Percentiles rank a stretch among this genome's conserved stretches.
Evolutionary conservation across 805 yeast genomes (phyloP).

Genomic region (Komagataella pseudopastoris): DNA sequence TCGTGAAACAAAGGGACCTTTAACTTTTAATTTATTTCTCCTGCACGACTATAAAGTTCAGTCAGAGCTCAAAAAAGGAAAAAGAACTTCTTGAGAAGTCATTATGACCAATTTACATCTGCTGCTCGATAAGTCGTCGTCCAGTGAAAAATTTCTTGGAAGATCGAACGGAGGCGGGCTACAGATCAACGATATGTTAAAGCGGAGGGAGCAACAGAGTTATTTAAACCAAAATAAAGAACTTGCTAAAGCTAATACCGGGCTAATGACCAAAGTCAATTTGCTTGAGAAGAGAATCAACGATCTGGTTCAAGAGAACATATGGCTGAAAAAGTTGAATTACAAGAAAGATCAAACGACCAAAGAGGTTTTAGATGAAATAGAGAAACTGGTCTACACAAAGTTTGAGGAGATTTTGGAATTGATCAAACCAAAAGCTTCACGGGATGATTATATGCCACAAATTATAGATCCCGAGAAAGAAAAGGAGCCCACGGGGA

Average conservation of each 20-base stretch:
- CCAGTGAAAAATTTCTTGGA: neutral
- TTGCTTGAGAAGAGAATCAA: constrained; percentile 38
- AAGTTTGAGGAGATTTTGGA: constrained; percentile 30
- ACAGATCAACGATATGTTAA: neutral
- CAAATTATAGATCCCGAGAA: neutral
- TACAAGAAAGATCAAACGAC: constrained; percentile 9
- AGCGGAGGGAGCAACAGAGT: constrained; percentile 9
- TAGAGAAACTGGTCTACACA: constrained; percentile 26
- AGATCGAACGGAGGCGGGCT: neutral
- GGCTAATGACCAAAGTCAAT: constrained; percentile 33
- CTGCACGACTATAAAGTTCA: neutral
- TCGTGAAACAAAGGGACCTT: neutral
- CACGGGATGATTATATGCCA: neutral
- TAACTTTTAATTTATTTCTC: neutral
- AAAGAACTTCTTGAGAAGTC: neutral
- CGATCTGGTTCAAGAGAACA: constrained; percentile 37
- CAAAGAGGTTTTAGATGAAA: constrained; percentile 16
- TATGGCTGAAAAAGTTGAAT: constrained; percentile 22
- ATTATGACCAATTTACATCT: neutral
- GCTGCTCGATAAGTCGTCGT: neutral
- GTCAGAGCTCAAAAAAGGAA: neutral
- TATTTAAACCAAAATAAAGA: constrained; percentile 36
- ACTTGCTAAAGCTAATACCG: constrained; percentile 46
- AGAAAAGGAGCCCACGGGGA: neutral
- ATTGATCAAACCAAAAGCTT: neutral